Evolutionary conservation across 805 yeast species (phyloP).

Genomic region (Pichia cephalocereana): DNA sequence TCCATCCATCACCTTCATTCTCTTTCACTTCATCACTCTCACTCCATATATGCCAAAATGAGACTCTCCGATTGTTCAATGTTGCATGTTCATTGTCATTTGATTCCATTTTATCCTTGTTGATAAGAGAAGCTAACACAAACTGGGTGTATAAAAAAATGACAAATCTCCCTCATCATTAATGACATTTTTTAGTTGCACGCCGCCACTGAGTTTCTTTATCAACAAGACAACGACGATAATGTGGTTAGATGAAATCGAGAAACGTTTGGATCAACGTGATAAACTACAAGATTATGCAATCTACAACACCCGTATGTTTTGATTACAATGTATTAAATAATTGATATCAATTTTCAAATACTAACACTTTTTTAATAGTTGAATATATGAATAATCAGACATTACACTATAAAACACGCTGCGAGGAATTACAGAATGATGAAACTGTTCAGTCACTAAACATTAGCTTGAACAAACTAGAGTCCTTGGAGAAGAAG

Average conservation of each 20-base stretch:
- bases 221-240: not conserved
- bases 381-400: not conserved
- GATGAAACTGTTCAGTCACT: not conserved
- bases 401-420: not conserved
- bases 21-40: not conserved
- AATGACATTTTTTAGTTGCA: no score
- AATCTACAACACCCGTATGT: not conserved
- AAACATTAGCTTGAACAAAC: not conserved
- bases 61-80: not conserved
- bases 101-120: no score
- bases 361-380: not conserved
- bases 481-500: not conserved
- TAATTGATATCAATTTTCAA: no score
- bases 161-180: no score
- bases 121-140: no score
- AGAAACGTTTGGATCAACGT: not conserved
- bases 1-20: not conserved
- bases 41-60: not conserved
- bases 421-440: not conserved
- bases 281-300: not conserved
- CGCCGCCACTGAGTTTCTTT: no score
- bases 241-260: not conserved
- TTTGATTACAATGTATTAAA: no score
- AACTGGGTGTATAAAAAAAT: no score
- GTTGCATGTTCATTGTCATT: not conserved